Evolutionary conservation across 768 basidiomycete species (phyloP), one percentile per base, ranked within the genome.

Genomic region (Podaxis mareebaensis): DNA sequence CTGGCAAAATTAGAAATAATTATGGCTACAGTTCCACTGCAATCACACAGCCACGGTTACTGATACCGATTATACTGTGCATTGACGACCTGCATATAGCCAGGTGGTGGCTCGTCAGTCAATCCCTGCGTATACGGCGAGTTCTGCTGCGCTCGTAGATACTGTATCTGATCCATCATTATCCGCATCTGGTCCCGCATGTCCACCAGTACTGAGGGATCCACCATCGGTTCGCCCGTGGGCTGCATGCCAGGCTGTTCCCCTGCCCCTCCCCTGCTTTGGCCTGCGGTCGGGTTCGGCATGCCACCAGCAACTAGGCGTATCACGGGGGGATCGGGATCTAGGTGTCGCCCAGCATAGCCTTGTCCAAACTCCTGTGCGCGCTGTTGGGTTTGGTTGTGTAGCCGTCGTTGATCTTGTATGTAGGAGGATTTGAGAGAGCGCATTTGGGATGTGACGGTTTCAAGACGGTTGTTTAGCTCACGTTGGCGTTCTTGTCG

Each of bases 101-200:
- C 73, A 44, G 75, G 76, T 2, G 74, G 74, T 51, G 73, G 73
- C 28, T 73, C 73, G 57, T 74, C 69, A 4, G 74, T 73, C 63
- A 76, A 62, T 3, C 73, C 73, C 51, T 67, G 69, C n/a, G 73
- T 71, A 70, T 74, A 76, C 2, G 68, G 65, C 0, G 73, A 72
- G 26, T 65, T 62, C 63, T 72, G 72, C 61, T 76, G 75, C 20
- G 61, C 61, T 57, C 68, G 67, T 64, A 76, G 57, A 54, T 64
- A 63, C 15, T 66, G 65, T 51, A 76, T 71, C 58, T 74, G 72
- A 30, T 69, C 64, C 55, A 62, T 67, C 74, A 74, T 70, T 49
- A 61, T 51, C 10, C 62, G 36, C 26, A 75, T 67, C 60, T 75
- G 72, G 54, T 69, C 70, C 59, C 60, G 66, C 71, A 75, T 71